Conservation (phyloP, 345 rosid species). For the Anastatica hierochuntica region DNA sequence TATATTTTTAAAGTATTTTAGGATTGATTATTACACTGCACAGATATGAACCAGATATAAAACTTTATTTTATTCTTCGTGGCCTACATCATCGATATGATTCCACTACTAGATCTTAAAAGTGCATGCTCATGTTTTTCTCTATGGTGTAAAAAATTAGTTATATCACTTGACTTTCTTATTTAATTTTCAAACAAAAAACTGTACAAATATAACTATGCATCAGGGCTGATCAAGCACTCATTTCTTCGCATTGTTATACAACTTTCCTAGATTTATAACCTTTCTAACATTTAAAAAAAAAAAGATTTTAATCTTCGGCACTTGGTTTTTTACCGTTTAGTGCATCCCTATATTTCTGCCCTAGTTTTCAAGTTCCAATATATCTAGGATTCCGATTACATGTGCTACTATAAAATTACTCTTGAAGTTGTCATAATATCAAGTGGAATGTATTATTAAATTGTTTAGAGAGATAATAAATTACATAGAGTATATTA, state of each 20-base stretch:
- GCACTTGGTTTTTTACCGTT: not conserved
- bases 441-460: not conserved
- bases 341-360: constrained; percentile 17
- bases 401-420: constrained; percentile 12
- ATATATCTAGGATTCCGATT: constrained; percentile 19
- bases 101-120: constrained; percentile 29
- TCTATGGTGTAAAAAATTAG: constrained; percentile 2
- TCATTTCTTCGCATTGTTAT: not conserved
- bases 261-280: not conserved
- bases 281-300: not conserved
- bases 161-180: constrained; percentile 17
- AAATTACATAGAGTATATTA: not conserved
- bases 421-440: constrained; percentile 17
- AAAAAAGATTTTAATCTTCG: not conserved
- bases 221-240: no score
- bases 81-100: constrained; percentile 33
- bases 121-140: constrained; percentile 27
- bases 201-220: not conserved
- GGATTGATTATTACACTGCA: constrained; percentile 15
- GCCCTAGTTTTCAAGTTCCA: constrained; percentile 22
- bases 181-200: not conserved
- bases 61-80: constrained; percentile 16
- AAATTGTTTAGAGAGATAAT: not conserved
- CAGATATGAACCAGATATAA: constrained; percentile 18
- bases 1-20: not conserved